Evolutionary conservation across 2,329 filamentous ascomycete species (phyloP).

Genomic region (Alternaria sp.): DNA sequence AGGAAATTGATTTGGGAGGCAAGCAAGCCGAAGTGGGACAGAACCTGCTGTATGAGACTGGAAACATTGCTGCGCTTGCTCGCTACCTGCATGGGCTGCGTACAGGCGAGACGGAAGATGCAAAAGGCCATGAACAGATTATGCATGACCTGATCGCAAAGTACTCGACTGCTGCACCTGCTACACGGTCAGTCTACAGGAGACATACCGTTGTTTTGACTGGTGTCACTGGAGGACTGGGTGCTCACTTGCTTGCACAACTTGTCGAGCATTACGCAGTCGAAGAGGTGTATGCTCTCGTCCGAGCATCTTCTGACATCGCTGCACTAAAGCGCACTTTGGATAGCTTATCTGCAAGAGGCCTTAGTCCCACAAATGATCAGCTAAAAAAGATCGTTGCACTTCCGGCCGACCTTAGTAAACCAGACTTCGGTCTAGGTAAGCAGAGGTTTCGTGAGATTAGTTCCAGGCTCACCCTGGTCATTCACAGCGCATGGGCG

Average conservation of each 20-base stretch:
- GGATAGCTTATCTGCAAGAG: slow-evolving; percentile 47
- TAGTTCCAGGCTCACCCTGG: too few relatives aligned
- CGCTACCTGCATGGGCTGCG: slow-evolving; percentile 56
- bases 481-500: slow-evolving; percentile 64
- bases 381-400: slow-evolving; percentile 44
- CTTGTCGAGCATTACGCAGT: too few relatives aligned
- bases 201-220: too few relatives aligned
- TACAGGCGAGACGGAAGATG: slow-evolving; percentile 45
- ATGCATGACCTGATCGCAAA: slow-evolving; percentile 60
- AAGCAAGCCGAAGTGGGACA: slow-evolving; percentile 56
- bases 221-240: slow-evolving; percentile 72
- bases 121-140: slow-evolving; percentile 51
- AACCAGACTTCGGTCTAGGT: slow-evolving; percentile 54
- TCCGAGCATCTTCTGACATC: slow-evolving; percentile 56
- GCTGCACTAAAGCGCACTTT: slow-evolving; percentile 48
- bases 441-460: too few relatives aligned
- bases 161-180: too few relatives aligned
- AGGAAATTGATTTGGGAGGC: slow-evolving; percentile 60
- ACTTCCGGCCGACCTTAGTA: slow-evolving; percentile 54
- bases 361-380: slow-evolving; percentile 44
- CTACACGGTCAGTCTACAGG: too few relatives aligned
- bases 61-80: slow-evolving; percentile 59
- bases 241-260: slow-evolving; percentile 64
- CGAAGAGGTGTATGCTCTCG: slow-evolving; percentile 66
- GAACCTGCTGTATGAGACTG: slow-evolving; percentile 68